Evolutionary conservation across 2,329 filamentous ascomycete species (phyloP).

Genomic region (Trichoderma sp.): DNA sequence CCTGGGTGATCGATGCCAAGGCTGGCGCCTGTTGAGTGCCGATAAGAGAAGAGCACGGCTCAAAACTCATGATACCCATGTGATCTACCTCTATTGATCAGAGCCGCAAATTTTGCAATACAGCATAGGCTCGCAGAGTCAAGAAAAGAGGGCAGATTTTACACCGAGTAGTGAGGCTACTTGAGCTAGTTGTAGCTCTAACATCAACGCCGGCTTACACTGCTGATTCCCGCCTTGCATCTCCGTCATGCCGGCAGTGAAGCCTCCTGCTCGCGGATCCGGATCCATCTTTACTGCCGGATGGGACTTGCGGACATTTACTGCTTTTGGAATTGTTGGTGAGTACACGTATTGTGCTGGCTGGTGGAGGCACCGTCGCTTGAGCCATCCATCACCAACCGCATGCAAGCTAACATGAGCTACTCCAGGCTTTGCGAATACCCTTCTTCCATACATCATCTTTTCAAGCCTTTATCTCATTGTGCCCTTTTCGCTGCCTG

Average conservation of each 20-base stretch:
- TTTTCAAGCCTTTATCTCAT: constrained; percentile 12
- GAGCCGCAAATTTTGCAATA: background rate
- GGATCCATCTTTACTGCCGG: background rate
- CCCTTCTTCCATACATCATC: constrained; percentile 5
- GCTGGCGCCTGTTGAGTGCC: background rate
- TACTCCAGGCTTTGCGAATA: background rate
- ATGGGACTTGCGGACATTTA: background rate
- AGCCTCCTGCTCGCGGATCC: background rate
- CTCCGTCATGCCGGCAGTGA: background rate
- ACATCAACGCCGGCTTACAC: background rate
- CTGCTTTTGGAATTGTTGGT: constrained; percentile 7
- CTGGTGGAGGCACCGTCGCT: background rate
- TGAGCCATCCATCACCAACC: background rate
- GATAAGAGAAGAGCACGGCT: background rate
- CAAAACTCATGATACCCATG: background rate
- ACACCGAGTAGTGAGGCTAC: background rate
- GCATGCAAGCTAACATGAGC: background rate
- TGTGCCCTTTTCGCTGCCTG: background rate
- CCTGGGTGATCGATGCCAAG: background rate
- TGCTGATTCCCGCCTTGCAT: background rate
- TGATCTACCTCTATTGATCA: background rate
- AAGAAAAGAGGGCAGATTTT: background rate
- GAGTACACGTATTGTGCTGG: background rate
- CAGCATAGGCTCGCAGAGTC: background rate
- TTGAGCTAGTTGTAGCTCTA: background rate